Conservation (phyloP, 257 asterid species). For the Solanum pennellii region DNA sequence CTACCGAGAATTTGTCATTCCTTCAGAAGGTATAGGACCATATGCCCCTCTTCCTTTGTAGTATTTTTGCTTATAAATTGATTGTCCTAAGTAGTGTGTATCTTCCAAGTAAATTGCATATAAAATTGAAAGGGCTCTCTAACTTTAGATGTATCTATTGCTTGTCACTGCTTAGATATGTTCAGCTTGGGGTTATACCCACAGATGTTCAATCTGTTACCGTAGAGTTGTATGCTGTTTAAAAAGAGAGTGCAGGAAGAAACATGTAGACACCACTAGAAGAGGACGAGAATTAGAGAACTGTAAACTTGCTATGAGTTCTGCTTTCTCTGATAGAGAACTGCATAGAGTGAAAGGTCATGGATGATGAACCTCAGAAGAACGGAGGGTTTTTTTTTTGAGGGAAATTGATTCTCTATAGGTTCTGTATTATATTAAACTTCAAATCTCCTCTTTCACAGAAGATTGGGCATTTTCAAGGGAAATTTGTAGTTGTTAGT, state of each 20-base stretch:
- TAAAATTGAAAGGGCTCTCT: not conserved
- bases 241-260: not conserved
- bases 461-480: not conserved
- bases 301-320: not conserved
- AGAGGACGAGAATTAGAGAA: not conserved
- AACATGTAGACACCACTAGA: not conserved
- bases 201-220: not conserved
- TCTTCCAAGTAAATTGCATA: not conserved
- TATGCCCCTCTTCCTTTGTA: not conserved
- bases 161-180: not conserved
- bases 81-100: not conserved
- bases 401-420: not conserved
- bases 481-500: not conserved
- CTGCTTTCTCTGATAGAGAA: not conserved
- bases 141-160: not conserved
- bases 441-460: not conserved
- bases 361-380: not conserved
- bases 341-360: not conserved
- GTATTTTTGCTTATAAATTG: not conserved
- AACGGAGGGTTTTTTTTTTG: not conserved
- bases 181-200: not conserved
- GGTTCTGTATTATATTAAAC: not conserved
- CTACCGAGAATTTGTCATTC: slow-evolving; percentile 10
- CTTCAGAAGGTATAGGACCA: slow-evolving; percentile 39
- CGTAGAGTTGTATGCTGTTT: not conserved